These are phyloP conservation scores for Omphalotus guepiniiformis DNA, from an alignment of 768 basidiomycete genomes.

Conservation along the genomic window DNA sequence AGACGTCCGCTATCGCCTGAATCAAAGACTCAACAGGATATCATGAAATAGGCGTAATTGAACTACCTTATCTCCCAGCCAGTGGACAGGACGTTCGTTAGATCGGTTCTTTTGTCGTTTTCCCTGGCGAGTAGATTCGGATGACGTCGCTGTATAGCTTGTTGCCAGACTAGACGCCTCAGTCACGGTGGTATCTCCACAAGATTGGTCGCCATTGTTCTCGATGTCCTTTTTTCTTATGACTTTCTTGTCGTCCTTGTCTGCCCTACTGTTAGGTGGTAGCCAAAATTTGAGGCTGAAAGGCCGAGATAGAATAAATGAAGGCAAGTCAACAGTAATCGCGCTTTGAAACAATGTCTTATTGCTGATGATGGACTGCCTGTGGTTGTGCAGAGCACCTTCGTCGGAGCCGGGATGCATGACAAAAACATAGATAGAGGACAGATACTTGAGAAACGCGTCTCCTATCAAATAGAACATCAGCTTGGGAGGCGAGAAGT, in stretches of 20 bases:
- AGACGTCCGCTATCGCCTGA: conserved; percentile 79
- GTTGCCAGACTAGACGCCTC: not conserved
- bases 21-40: conserved; percentile 3
- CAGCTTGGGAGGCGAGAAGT: not conserved
- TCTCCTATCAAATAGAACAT: conserved; percentile 51
- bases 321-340: conserved; percentile 55
- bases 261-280: conserved; percentile 34
- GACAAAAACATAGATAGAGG: conserved; percentile 72
- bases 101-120: conserved; percentile 25
- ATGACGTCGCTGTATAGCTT: not conserved
- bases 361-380: conserved; percentile 76
- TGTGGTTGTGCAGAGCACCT: conserved; percentile 59
- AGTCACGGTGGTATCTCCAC: not conserved
- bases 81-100: conserved; percentile 32
- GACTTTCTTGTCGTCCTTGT: not conserved
- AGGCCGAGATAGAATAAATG: conserved; percentile 69
- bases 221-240: not conserved
- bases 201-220: not conserved
- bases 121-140: not conserved
- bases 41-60: not conserved
- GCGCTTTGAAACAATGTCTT: conserved; percentile 55
- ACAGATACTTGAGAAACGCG: conserved; percentile 76
- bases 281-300: conserved; percentile 66
- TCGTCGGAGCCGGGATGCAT: conserved; percentile 61
- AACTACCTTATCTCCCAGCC: conserved; percentile 75